phyloP scores from a whole-genome alignment of 192 early-diverging fungal genomes.

The Globomyces pollinis-pini region DNA sequence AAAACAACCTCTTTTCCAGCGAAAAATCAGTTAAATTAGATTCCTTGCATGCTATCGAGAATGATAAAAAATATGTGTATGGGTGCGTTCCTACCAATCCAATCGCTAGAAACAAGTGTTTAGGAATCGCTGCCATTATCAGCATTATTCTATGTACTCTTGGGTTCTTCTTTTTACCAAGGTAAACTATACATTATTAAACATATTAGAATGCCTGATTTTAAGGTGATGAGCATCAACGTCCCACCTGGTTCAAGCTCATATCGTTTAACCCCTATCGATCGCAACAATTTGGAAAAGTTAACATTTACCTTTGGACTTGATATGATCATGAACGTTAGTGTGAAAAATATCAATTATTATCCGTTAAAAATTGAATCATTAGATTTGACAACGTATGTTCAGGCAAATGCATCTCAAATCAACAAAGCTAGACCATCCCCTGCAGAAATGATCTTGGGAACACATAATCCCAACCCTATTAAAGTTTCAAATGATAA shows the following conservation, averaged over 20 bases:
- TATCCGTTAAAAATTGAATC: slow-evolving; percentile 12
- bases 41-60: background rate
- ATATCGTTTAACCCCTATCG: background rate
- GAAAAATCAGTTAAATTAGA: background rate
- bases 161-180: slow-evolving; percentile 8
- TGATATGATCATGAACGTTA: slow-evolving; percentile 6
- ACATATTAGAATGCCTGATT: background rate
- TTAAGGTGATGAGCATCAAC: background rate
- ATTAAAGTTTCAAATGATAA: background rate
- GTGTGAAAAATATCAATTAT: slow-evolving; percentile 8
- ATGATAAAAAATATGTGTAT: slow-evolving; percentile 3
- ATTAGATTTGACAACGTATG: slow-evolving; percentile 8
- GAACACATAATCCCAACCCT: background rate
- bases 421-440: background rate
- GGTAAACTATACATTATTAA: background rate
- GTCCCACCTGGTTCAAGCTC: background rate
- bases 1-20: background rate
- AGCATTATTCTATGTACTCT: background rate
- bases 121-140: background rate
- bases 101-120: background rate
- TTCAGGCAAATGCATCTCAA: slow-evolving; percentile 6
- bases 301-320: slow-evolving; percentile 2
- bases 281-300: background rate
- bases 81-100: slow-evolving; percentile 5
- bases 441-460: background rate